Evolutionary conservation across 352 stramenopile species (phyloP).

Genomic region (Albugo candida): DNA sequence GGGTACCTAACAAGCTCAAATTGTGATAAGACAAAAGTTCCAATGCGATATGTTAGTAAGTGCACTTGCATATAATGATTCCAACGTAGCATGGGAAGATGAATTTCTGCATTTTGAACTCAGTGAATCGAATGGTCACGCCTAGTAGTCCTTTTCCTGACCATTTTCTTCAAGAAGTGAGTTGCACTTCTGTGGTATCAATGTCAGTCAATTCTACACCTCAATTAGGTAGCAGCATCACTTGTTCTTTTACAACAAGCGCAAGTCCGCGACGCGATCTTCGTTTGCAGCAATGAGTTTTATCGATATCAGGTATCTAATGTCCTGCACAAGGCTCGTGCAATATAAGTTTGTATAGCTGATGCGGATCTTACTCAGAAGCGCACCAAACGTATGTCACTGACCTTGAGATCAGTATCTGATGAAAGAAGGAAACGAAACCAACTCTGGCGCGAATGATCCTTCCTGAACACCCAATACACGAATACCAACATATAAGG

Average conservation of each 20-base stretch:
- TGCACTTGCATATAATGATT: constrained; percentile 6
- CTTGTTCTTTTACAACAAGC: constrained; percentile 61
- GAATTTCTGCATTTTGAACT: constrained; percentile 88
- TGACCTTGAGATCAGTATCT: constrained; percentile 91
- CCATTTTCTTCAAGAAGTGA: constrained; percentile 88
- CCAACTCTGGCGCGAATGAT: constrained; percentile 80
- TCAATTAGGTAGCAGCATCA: constrained; percentile 7
- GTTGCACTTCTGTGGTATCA: constrained; percentile 22
- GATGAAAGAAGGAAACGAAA: constrained; percentile 96
- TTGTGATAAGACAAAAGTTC: not conserved
- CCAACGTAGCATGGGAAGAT: constrained; percentile 87
- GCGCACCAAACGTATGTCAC: constrained; percentile 67
- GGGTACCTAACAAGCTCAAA: constrained; percentile 75
- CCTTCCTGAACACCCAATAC: constrained; percentile 93
- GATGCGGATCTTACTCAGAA: constrained; percentile 14
- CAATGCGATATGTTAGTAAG: not conserved
- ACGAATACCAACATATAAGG: constrained; percentile 59
- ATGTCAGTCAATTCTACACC: not conserved
- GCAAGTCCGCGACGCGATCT: constrained; percentile 40
- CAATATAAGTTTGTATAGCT: not conserved
- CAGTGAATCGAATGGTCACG: constrained; percentile 95
- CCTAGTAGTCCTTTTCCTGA: constrained; percentile 88
- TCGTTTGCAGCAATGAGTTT: constrained; percentile 81
- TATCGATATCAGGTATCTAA: constrained; percentile 75
- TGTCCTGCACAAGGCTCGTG: constrained; percentile 28